These are phyloP conservation scores for Lentinula aciculospora DNA, from an alignment of 768 basidiomycete species.

Conservation along the genomic window DNA sequence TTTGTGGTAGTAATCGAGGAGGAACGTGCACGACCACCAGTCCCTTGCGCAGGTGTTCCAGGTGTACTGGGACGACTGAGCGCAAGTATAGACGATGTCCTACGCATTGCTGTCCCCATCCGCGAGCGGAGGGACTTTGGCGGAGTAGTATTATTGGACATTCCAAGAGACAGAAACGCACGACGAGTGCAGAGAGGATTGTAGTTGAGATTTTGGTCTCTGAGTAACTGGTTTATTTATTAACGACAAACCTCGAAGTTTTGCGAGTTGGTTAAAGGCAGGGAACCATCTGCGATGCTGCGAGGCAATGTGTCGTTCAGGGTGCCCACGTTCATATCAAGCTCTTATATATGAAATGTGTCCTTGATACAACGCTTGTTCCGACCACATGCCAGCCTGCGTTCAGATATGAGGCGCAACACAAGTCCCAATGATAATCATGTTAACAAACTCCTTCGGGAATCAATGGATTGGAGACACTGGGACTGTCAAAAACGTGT, in stretches of 20 bases:
- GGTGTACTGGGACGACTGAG: background rate
- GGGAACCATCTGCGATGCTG: background rate
- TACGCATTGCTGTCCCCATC: slow-evolving; percentile 1
- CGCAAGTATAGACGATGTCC: slow-evolving; percentile 1
- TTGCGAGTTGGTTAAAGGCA: background rate
- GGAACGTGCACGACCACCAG: background rate
- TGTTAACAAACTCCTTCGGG: background rate
- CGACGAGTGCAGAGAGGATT: background rate
- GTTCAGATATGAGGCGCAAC: background rate
- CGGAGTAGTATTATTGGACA: background rate
- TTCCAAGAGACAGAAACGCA: background rate
- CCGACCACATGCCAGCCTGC: background rate
- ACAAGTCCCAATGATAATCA: background rate
- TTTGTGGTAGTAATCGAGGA: background rate
- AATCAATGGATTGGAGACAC: background rate
- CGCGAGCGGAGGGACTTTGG: background rate
- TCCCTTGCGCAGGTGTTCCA: background rate
- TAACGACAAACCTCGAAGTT: background rate
- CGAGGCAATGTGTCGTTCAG: background rate
- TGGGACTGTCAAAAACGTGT: background rate
- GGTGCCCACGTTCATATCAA: background rate
- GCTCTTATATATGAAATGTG: background rate
- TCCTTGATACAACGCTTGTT: background rate
- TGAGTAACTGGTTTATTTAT: background rate
- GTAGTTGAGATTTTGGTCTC: background rate